Evolutionary conservation across 192 early-diverging fungal species (phyloP), one percentile per base, ranked within the genome.

Genomic region (Backusella morwellensis): DNA sequence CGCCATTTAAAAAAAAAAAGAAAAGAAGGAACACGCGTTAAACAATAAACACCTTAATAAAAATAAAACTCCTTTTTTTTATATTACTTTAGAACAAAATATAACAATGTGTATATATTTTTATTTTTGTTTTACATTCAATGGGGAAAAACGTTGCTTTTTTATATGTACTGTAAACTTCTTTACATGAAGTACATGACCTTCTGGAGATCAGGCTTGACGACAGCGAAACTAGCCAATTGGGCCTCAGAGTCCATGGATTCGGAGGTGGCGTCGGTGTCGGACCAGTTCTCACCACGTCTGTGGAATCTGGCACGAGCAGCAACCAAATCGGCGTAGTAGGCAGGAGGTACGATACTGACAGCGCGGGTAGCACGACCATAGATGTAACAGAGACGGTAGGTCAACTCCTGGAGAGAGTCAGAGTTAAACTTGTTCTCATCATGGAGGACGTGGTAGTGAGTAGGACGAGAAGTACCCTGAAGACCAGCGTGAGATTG

Each of bases 261-360:
- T 41, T 82, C 81, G 40, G 52, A 63, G 40, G 81, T 82, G 21
- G 84, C 84, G 21, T 80, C 82, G 17, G 73, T 83, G 41, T 85
- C 85, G 34, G 72, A 79, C 82, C 82, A 86, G 17, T 81, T 78
- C 35, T 93, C 92, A 32, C 88, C 88, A 19, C 83, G 84, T 17
- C 88, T 82, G 76, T 98, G 97, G 90, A 94, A 96, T 66, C 95
- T 89, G 1, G 95, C 97, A 15, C 96, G 88, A 26, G 91, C 92
- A 17, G 95, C 95, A 1, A 97, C 92, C n/a, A 97, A 81, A 81
- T 99, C 93, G 7, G 97, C 96, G 75, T 98, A 97, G 87, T 98
- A 99, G 14, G 93, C 95, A 0, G 98, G 94, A 6, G 96, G 95
- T 0, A 91, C 89, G 5, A 98, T 91, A 6, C 93, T 93, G 9